These are phyloP conservation scores for Jaltomata sinuosa DNA, from an alignment of 257 asterid species.

Conservation along the genomic window DNA sequence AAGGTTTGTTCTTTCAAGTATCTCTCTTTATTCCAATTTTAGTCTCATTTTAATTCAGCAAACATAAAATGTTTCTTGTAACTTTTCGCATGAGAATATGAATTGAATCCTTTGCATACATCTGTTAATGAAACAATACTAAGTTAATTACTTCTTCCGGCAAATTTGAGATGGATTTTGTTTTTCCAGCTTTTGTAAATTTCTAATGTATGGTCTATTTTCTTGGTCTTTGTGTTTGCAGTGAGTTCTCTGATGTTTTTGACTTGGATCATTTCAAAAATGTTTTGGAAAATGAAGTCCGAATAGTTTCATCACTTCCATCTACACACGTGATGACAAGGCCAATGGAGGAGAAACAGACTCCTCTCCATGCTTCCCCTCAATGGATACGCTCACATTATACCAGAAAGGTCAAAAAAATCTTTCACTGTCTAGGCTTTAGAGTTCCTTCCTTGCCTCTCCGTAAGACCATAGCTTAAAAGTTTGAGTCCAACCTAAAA, in stretches of 20 bases:
- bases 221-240: slow-evolving; percentile 26
- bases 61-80: neutral
- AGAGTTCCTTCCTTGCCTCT: neutral
- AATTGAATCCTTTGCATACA: neutral
- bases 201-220: neutral
- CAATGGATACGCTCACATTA: slow-evolving; percentile 78
- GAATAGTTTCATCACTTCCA: slow-evolving; percentile 77
- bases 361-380: slow-evolving; percentile 64
- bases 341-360: slow-evolving; percentile 73
- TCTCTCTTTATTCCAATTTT: neutral
- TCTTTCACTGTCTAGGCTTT: neutral
- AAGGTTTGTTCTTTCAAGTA: slow-evolving; percentile 38
- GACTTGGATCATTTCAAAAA: slow-evolving; percentile 84
- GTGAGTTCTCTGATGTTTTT: slow-evolving; percentile 89
- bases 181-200: no score
- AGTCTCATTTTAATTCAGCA: neutral
- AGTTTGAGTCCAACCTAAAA: neutral
- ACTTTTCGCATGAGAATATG: neutral
- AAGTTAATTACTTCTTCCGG: neutral
- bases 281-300: slow-evolving; percentile 61
- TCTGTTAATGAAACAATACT: neutral
- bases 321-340: slow-evolving; percentile 83
- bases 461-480: neutral
- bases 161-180: neutral
- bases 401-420: slow-evolving; percentile 29